A percentile compares a stretch with the other conserved stretches of the same genome.
phyloP scores from a whole-genome alignment of 2,329 filamentous ascomycete genomes.

The Xylariaceae sp. region DNA sequence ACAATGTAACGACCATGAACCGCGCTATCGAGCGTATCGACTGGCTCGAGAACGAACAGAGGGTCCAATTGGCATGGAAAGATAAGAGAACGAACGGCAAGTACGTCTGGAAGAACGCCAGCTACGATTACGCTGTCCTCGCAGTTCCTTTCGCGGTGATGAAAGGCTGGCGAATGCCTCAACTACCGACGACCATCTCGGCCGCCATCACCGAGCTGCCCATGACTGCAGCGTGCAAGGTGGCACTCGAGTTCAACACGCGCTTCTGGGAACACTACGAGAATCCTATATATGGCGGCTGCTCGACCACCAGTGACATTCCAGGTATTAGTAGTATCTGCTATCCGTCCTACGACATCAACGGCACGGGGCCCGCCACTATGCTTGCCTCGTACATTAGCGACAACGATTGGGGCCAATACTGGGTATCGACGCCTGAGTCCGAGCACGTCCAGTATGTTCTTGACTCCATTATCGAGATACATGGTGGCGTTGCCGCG shows the following conservation, averaged over 20 bases:
- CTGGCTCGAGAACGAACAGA: constrained; percentile 48
- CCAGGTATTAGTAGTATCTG: constrained; percentile 60
- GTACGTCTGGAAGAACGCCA: constrained; percentile 42
- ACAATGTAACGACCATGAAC: constrained; percentile 54
- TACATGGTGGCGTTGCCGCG: constrained; percentile 59
- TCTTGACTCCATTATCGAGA: constrained; percentile 63
- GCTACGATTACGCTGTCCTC: constrained; percentile 67
- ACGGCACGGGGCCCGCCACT: constrained; percentile 59
- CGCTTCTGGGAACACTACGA: constrained; percentile 56
- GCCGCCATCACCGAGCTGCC: constrained; percentile 47
- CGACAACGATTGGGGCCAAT: constrained; percentile 38
- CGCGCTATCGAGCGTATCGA: constrained; percentile 56
- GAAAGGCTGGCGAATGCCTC: constrained; percentile 56
- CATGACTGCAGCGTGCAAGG: constrained; percentile 51
- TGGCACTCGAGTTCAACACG: constrained; percentile 66
- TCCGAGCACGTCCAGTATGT: constrained; percentile 62
- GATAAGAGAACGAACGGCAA: constrained; percentile 39
- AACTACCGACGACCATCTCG: constrained; percentile 40
- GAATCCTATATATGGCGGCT: constrained; percentile 60
- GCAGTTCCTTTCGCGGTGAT: constrained; percentile 61
- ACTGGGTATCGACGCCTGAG: constrained; percentile 48
- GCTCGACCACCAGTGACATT: constrained; percentile 56
- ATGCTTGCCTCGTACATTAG: constrained; percentile 59
- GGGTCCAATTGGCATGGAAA: constrained; percentile 59
- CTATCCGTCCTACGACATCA: constrained; percentile 67